Evolutionary conservation across 192 early-diverging fungal genomes (phyloP), one percentile per base, ranked within the genome.

Genomic region (Funneliformis mosseae): DNA sequence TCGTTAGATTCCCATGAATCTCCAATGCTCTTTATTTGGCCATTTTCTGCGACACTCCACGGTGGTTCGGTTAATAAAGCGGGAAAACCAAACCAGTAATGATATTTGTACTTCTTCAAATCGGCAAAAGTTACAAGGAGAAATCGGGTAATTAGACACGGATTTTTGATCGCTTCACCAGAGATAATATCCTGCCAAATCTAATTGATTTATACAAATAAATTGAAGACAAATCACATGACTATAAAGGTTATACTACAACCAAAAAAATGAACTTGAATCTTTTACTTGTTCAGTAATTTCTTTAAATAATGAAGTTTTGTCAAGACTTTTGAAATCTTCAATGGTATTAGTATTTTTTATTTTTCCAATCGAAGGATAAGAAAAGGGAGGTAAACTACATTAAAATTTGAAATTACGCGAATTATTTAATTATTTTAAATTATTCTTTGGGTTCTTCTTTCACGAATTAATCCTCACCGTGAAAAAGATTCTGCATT

Each of bases 331-430:
- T 80, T 94, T 95, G 82, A 98, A 99, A 62, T 96, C 96, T 79
- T 98, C 96, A 8, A 98, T 87, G 1, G 98, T 98, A 83, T 99
- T 99, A 41, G 96, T 96, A 85, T 98, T 99, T 77, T 89, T 85
- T 45, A 99, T 83, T 3, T 79, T 79, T 1, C 92, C 95, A 41
- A 85, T 83, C 12, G 84, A 85, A 12, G 82, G 84, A 83, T 83
- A 84, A 7, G 88, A 80, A 39, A 85, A 84, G 9, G 88, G 80
- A 28, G 89, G 86, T 10, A 81, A 81, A 27, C 81, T 77, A 60
- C 66, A 27, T 42, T 14, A 67, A 10, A 38, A 39, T 18, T 21
- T 41, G 3, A 39, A 41, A 16, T 70, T n/a, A 42, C 28, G 16
- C 68, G 21, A 18, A 14, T 39, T 5, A 5, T 39, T 14, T 4